A percentile compares a stretch with the other conserved stretches of the same genome.
Conservation (phyloP, 2,329 filamentous ascomycete species). For the Colletotrichum sp. region DNA sequence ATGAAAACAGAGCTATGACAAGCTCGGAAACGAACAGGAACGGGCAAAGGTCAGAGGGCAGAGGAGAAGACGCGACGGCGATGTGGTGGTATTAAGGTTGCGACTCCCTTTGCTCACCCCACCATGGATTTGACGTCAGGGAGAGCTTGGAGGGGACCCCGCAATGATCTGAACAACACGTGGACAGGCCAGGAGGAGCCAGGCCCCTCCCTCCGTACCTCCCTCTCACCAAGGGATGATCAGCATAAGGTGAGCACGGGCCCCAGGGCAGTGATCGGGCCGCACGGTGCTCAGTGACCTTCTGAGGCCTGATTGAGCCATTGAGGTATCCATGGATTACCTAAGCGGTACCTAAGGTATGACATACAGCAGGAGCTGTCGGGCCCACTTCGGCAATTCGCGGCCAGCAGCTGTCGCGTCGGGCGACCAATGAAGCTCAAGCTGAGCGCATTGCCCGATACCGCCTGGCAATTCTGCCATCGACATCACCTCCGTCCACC, state of each 20-base stretch:
- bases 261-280: constrained; percentile 16
- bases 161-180: constrained; percentile 2
- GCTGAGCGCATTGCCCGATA: not conserved
- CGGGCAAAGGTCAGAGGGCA: not conserved
- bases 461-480: constrained; percentile 8
- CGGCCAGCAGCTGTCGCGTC: not conserved
- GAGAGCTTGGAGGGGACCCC: constrained; percentile 13
- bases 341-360: not conserved
- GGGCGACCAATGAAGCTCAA: constrained; percentile 3
- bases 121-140: constrained; percentile 20
- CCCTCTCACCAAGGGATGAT: not conserved
- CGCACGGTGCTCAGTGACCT: not conserved
- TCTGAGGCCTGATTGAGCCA: not conserved
- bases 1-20: not conserved
- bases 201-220: not conserved
- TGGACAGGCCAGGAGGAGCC: not conserved
- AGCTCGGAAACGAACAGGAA: not conserved
- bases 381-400: not conserved
- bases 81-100: constrained; percentile 1
- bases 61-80: not conserved
- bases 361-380: not conserved
- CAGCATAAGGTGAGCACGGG: constrained; percentile 1
- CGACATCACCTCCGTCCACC: not conserved
- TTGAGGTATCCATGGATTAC: too few relatives aligned
- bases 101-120: constrained; percentile 4